phyloP scores from a whole-genome alignment of 208 protist genomes.

The Trypanosoma melophagium region DNA sequence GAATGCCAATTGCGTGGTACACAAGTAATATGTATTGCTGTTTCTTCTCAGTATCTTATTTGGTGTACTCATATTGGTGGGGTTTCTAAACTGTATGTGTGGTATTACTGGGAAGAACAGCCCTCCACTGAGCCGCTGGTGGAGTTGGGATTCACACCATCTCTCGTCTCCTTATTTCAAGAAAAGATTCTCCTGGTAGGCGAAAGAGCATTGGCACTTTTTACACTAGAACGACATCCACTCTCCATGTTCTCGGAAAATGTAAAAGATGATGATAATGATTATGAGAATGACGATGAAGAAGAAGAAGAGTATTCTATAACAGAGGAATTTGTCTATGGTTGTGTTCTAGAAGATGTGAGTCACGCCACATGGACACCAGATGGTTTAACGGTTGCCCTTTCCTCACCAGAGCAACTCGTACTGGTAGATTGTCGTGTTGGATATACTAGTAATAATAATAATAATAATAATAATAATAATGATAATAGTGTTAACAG shows the following conservation, averaged over 20 bases:
- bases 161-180: slow-evolving; percentile 17
- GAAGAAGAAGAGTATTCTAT: slow-evolving; percentile 6
- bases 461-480: slow-evolving; percentile 5
- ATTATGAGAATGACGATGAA: slow-evolving; percentile 9
- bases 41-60: slow-evolving; percentile 22
- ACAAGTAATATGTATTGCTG: slow-evolving; percentile 20
- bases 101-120: slow-evolving; percentile 1
- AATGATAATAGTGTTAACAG: background rate
- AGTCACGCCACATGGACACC: slow-evolving; percentile 26
- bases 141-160: slow-evolving; percentile 25
- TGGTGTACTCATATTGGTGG: slow-evolving; percentile 20
- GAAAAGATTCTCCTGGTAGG: slow-evolving; percentile 29
- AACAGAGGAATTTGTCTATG: slow-evolving; percentile 22
- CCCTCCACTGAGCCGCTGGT: slow-evolving; percentile 9
- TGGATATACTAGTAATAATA: background rate
- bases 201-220: slow-evolving; percentile 19
- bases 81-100: slow-evolving; percentile 10
- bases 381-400: slow-evolving; percentile 23
- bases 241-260: background rate
- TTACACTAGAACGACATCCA: slow-evolving; percentile 2
- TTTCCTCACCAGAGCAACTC: slow-evolving; percentile 25
- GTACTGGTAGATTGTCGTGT: slow-evolving; percentile 26
- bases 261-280: too few species aligned
- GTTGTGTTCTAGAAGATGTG: slow-evolving; percentile 4
- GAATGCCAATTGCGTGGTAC: background rate